Percentiles rank a stretch among this genome's conserved stretches.
Conservation (phyloP, 768 basidiomycete genomes). For the Pleurotus citrinopileatus region DNA sequence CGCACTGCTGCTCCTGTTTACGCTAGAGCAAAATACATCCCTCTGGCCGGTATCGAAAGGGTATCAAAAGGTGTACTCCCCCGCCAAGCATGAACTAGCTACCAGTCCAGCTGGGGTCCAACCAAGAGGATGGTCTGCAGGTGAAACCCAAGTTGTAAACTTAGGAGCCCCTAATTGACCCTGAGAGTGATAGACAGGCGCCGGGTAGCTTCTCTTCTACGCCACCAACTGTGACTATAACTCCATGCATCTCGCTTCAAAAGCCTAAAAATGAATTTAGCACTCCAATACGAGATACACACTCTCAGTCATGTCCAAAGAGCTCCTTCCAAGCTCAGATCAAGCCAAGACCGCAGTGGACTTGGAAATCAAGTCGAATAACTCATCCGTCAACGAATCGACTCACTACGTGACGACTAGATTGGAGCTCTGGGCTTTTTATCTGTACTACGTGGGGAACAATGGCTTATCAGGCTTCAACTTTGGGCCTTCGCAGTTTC, state of each 20-base stretch:
- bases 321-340: neutral
- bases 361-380: neutral
- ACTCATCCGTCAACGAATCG: neutral
- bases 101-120: too few species aligned
- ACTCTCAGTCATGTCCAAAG: neutral
- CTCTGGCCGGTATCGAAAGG: too few species aligned
- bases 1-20: too few species aligned
- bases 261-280: too few species aligned
- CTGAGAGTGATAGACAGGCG: too few species aligned
- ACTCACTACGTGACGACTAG: constrained; percentile 32
- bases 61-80: too few species aligned
- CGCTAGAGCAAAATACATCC: too few species aligned
- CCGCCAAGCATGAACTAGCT: too few species aligned
- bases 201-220: too few species aligned
- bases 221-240: neutral
- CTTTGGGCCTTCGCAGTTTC: constrained; percentile 73
- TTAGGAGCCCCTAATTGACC: too few species aligned
- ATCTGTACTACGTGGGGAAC: constrained; percentile 63
- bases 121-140: too few species aligned
- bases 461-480: constrained; percentile 70
- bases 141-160: too few species aligned
- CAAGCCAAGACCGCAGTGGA: neutral
- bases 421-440: constrained; percentile 56
- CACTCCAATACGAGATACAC: neutral
- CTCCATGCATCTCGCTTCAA: neutral